Conservation (phyloP, 2,329 filamentous ascomycete genomes). For the Pseudogymnoascus sp. region DNA sequence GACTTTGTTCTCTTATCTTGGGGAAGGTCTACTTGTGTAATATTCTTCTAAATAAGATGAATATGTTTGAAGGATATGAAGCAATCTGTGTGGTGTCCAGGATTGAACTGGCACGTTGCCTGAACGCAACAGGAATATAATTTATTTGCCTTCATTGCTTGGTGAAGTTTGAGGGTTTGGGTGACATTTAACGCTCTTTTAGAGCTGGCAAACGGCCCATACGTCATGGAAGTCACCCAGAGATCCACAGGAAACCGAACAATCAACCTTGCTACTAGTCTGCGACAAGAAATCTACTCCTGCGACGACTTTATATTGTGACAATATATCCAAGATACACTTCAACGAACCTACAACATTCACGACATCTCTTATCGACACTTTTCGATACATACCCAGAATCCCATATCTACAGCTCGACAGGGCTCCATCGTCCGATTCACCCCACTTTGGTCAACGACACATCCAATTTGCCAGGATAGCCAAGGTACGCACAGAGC, state of each 20-base stretch:
- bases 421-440: neutral
- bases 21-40: neutral
- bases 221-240: neutral
- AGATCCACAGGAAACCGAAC: neutral
- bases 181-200: neutral
- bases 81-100: neutral
- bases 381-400: neutral
- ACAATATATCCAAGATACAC: neutral
- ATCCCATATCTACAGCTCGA: neutral
- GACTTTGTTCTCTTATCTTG: neutral
- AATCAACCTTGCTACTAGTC: neutral
- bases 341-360: neutral
- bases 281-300: neutral
- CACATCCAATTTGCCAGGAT: conserved; percentile 4
- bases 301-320: neutral
- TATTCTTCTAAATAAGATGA: neutral
- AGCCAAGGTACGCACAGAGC: conserved; percentile 8
- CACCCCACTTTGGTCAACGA: conserved; percentile 3
- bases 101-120: neutral
- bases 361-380: neutral
- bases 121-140: neutral
- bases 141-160: neutral
- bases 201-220: neutral
- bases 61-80: neutral
- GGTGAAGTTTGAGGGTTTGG: neutral